Percentiles rank a stretch among this genome's conserved stretches.
Evolutionary conservation across 129 eudicot genomes (phyloP).

Genomic region (Helianthus tuberosus): DNA sequence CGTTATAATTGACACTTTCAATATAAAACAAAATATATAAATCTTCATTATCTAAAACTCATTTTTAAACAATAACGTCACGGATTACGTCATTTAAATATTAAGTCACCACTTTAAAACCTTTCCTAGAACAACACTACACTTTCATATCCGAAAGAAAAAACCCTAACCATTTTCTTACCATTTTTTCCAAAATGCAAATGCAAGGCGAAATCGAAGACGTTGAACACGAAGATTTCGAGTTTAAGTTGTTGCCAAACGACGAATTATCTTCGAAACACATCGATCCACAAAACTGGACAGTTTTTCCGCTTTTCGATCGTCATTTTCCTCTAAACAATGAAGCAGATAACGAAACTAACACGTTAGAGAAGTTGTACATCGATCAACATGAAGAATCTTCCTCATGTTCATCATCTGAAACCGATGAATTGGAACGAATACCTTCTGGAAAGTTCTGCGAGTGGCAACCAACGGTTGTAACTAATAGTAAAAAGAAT

Average conservation of each 20-base stretch:
- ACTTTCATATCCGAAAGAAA: no score
- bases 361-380: slow-evolving; percentile 36
- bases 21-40: no score
- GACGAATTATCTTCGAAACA: slow-evolving; percentile 20
- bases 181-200: slow-evolving; percentile 17
- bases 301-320: slow-evolving; percentile 57
- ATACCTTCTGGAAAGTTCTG: not conserved
- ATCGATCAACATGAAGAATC: slow-evolving; percentile 29
- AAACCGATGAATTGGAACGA: slow-evolving; percentile 28
- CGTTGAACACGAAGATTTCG: slow-evolving; percentile 41
- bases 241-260: slow-evolving; percentile 30
- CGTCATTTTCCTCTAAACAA: slow-evolving; percentile 30
- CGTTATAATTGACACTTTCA: no score
- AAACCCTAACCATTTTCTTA: not conserved
- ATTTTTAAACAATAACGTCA: no score
- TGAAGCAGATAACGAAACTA: not conserved
- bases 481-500: not conserved
- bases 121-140: no score
- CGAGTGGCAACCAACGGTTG: slow-evolving; percentile 22
- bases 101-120: no score
- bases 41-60: no score
- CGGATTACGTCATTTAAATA: no score
- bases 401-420: slow-evolving; percentile 47
- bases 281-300: slow-evolving; percentile 27
- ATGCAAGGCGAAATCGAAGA: not conserved